Conservation (phyloP, 345 rosid species). For the Brassica incana region DNA sequence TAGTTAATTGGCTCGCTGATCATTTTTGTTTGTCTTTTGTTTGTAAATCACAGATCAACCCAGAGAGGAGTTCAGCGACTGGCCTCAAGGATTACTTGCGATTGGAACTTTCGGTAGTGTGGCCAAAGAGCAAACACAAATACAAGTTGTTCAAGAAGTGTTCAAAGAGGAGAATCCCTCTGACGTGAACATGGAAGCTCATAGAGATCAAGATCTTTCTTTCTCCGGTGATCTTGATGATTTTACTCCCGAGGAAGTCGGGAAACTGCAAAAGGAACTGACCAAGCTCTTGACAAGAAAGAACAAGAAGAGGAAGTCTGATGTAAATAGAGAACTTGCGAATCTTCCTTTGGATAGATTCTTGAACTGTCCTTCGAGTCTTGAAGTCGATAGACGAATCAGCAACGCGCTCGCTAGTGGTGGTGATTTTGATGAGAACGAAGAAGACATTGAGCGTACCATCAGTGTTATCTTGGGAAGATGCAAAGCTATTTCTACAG, state of each 20-base stretch:
- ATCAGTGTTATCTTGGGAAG: constrained; percentile 76
- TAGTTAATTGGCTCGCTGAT: background rate
- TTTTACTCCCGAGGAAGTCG: constrained; percentile 84
- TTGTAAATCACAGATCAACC: constrained; percentile 51
- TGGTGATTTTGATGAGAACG: constrained; percentile 49
- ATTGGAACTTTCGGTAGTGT: constrained; percentile 86
- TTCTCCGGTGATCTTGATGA: constrained; percentile 57
- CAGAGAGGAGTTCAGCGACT: constrained; percentile 84
- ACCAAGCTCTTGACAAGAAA: constrained; percentile 65
- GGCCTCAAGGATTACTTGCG: constrained; percentile 84
- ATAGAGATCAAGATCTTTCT: constrained; percentile 40
- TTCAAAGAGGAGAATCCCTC: constrained; percentile 13
- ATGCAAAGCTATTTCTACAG: constrained; percentile 81
- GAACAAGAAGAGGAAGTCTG: constrained; percentile 44
- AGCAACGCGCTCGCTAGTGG: constrained; percentile 38
- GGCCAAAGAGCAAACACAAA: constrained; percentile 22
- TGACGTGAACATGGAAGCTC: constrained; percentile 22
- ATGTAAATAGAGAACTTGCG: constrained; percentile 52
- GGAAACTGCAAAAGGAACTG: constrained; percentile 74
- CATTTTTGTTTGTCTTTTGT: background rate
- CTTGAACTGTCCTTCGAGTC: constrained; percentile 93
- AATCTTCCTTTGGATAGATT: constrained; percentile 90
- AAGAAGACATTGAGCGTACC: constrained; percentile 81
- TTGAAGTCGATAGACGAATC: constrained; percentile 79
- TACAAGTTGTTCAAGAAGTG: constrained; percentile 38